Base-by-base conservation (phyloP, 352 stramenopile genomes). In the Elongisporangium prolatum region DNA sequence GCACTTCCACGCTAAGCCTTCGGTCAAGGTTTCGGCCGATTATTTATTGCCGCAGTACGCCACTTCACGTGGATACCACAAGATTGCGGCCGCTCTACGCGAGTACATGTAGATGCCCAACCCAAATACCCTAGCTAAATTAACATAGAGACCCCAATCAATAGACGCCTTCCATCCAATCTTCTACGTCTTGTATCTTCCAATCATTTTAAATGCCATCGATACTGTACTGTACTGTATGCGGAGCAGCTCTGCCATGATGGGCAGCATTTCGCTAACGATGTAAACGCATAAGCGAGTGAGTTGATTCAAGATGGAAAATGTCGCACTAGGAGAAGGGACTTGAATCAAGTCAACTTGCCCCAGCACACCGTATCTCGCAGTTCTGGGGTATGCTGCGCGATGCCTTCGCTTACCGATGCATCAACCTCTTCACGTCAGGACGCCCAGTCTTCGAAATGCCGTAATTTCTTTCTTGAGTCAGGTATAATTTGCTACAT, bases 11-110 rank as follows among this genome's bases (percentile, higher is more conserved):
- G 77, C 74, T 37, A 75, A 72, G 52, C 72, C 77, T 3, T 57
- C 55, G 25, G 62, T 85, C 52, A 72, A 78, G 38, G 75, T 85
- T 22, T 76, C 63, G n/a, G 65, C 79, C 13, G 67, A 76, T 9
- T 70, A 70, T 25, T 58, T 80, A 68, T 57, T 87, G 52, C 63
- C 72, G n/a, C 64, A 82, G 25, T 87, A 75, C 53, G 68, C 72
- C 13, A 51, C 57, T 2, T 71, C 68, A 10, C 72, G 72, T 34
- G 65, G 69, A 0, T 67, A 82, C n/a, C 52, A 65, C 63, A 81
- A 85, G 47, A 64, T 87, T 38, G 68, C 77, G 6, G 59, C 64
- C 11, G 74, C 68, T 8, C 56, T 87, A 11, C 66, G 64, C 22
- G 74, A 85, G 67, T 85, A 76, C 64, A 77, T 85, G 72, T 87